These are phyloP conservation scores for Boletus rubescentipes DNA, from an alignment of 768 basidiomycete genomes.

Conservation along the genomic window DNA sequence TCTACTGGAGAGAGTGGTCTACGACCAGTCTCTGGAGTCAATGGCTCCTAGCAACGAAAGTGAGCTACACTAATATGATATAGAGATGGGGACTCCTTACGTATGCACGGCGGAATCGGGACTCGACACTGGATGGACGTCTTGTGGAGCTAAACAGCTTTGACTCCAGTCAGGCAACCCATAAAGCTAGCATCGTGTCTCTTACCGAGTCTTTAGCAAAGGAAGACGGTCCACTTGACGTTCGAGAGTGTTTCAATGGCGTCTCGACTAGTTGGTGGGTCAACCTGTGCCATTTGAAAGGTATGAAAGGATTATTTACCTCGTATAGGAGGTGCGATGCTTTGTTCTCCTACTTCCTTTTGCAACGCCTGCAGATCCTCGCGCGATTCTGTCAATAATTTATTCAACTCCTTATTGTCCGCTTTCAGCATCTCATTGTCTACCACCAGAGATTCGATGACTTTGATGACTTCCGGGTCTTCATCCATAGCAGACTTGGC, in stretches of 20 bases:
- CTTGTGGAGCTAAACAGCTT: conserved; percentile 27
- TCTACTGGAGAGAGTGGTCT: conserved; percentile 45
- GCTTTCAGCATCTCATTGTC: conserved; percentile 82
- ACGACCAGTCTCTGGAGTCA: conserved; percentile 45
- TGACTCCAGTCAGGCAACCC: conserved; percentile 24
- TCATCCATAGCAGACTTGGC: conserved; percentile 39
- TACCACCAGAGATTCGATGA: conserved; percentile 81
- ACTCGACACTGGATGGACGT: conserved; percentile 38
- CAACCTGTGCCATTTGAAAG: not conserved
- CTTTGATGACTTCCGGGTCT: conserved; percentile 59
- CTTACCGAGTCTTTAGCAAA: conserved; percentile 44
- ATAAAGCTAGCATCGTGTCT: conserved; percentile 30
- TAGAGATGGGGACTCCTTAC: conserved; percentile 27
- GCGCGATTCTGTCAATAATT: conserved; percentile 68
- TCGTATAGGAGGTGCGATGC: conserved; percentile 47
- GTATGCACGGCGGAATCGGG: conserved; percentile 28
- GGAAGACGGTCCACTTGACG: conserved; percentile 45
- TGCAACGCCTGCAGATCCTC: conserved; percentile 71
- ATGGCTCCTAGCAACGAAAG: conserved; percentile 36
- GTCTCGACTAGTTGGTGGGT: conserved; percentile 26
- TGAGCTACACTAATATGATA: conserved; percentile 8
- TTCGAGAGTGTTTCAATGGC: conserved; percentile 40
- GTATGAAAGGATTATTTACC: conserved; percentile 30
- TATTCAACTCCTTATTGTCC: conserved; percentile 78
- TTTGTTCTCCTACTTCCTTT: conserved; percentile 74